phyloP scores from a whole-genome alignment of 2,329 filamentous ascomycete genomes.

The Lachnellula cervina region DNA sequence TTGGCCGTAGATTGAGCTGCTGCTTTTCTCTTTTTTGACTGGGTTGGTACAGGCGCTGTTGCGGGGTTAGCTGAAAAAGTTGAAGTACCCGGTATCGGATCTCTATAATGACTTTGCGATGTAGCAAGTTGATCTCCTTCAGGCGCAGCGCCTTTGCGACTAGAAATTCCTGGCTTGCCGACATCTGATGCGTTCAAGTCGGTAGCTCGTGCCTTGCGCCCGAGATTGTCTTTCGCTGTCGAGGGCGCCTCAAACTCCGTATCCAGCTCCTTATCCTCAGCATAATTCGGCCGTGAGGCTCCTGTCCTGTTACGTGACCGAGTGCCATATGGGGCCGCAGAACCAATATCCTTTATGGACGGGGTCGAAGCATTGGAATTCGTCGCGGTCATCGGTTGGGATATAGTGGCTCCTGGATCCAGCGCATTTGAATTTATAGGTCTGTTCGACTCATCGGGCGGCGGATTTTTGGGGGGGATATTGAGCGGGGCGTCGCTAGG shows the following conservation, averaged over 20 bases:
- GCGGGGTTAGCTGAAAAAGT: conserved; percentile 48
- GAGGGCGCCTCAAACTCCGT: conserved; percentile 74
- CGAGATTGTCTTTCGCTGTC: conserved; percentile 47
- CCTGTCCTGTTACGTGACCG: conserved; percentile 85
- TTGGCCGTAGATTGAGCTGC: conserved; percentile 30
- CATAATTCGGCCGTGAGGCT: conserved; percentile 83
- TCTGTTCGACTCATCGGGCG: conserved; percentile 11
- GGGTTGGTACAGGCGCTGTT: conserved; percentile 31
- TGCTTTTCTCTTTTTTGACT: conserved; percentile 83
- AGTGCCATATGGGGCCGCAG: conserved; percentile 70
- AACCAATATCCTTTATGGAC: conserved; percentile 41
- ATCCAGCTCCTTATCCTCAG: conserved; percentile 87
- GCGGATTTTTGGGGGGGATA: conserved; percentile 3
- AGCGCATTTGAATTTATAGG: conserved; percentile 10
- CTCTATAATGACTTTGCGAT: conserved; percentile 35
- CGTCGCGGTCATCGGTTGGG: conserved; percentile 46
- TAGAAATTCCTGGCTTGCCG: conserved; percentile 18
- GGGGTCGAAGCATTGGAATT: conserved; percentile 42
- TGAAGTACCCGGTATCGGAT: conserved; percentile 52
- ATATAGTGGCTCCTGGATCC: conserved; percentile 24
- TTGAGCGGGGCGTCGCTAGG: conserved; percentile 8
- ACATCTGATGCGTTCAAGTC: conserved; percentile 16
- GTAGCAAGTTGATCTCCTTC: conserved; percentile 25
- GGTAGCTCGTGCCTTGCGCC: conserved; percentile 50
- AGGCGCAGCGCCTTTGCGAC: conserved; percentile 37